Conservation (phyloP, 2,329 filamentous ascomycete genomes). For the Colletotrichum sp. region DNA sequence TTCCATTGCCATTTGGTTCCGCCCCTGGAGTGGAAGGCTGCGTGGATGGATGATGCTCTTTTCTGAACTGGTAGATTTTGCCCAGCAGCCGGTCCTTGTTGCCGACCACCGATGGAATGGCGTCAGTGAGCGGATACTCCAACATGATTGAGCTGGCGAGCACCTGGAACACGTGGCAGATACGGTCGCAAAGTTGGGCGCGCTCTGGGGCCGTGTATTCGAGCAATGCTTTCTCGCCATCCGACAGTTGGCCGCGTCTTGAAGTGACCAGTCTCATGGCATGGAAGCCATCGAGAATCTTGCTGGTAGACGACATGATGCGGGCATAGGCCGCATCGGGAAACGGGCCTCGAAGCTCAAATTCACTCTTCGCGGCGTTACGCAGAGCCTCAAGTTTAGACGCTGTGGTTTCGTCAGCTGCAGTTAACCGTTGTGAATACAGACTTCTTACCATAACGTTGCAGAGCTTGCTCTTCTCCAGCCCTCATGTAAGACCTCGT, state of each 20-base stretch:
- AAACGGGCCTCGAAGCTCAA: constrained; percentile 88
- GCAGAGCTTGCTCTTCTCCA: constrained; percentile 86
- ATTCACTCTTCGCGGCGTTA: constrained; percentile 78
- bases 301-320: constrained; percentile 80
- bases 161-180: constrained; percentile 87
- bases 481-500: constrained; percentile 79
- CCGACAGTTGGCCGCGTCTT: constrained; percentile 76
- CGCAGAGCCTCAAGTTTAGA: constrained; percentile 77
- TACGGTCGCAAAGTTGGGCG: constrained; percentile 80
- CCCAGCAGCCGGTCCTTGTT: constrained; percentile 83
- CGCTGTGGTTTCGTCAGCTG: constrained; percentile 36
- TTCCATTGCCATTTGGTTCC: constrained; percentile 22
- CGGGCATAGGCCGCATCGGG: constrained; percentile 74
- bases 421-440: background rate
- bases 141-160: constrained; percentile 93
- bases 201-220: constrained; percentile 81
- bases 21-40: constrained; percentile 26
- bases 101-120: constrained; percentile 81
- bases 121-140: constrained; percentile 91
- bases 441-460: constrained; percentile 65
- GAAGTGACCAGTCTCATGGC: constrained; percentile 93
- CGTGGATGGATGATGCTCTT: constrained; percentile 58
- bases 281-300: constrained; percentile 92
- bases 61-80: constrained; percentile 86
- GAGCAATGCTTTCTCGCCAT: constrained; percentile 82